Evolutionary conservation across 768 basidiomycete genomes (phyloP), one percentile per base, ranked within the genome.

Genomic region (Pisolithus microcarpus): DNA sequence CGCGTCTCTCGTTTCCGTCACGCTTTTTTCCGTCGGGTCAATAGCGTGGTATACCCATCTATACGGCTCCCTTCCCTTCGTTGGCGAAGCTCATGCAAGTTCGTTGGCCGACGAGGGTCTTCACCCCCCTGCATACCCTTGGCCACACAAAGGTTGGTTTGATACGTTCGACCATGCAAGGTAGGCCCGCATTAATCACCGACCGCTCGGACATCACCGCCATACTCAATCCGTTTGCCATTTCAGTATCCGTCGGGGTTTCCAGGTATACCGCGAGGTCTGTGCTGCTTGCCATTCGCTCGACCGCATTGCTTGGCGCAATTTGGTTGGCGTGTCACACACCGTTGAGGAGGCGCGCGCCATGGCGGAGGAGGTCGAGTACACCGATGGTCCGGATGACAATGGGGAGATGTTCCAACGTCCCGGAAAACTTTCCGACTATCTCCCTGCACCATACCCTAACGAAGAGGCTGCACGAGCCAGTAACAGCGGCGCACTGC

Each of bases 281-380:
- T 99, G 96, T 67, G 91, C 96, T 15, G 92, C 96, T 10, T 99
- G 96, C 71, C 96, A 99, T 70, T 99, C 96, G 31, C 84, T 99
- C 50, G 91, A 99, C 75, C 92, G 96, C 61, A 94, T 99, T 65
- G 96, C 96, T 52, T 99, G 96, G 96, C 91, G 96, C 67, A 99
- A 98, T 75, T 76, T 99, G 52, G 96, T 99, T 58, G 96, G 93
- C 64, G 92, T 97, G 50, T 96, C 93, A 26, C 96, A 99, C 74
- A 91, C 87, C 59, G 95, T 76, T 39, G 88, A 92, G 57, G 94
- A 99, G 72, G 77, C 77, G 49, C 87, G 89, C 69, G 75, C 76
- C 2, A 81, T 98, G 86, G 96, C 96, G 9, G 96, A 96, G 72
- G 95, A 97, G 63, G 76, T 93, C 52, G 96, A 99, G 70, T 99